Conservation (phyloP, 2,329 filamentous ascomycete genomes). For the Hortaea sp. region DNA sequence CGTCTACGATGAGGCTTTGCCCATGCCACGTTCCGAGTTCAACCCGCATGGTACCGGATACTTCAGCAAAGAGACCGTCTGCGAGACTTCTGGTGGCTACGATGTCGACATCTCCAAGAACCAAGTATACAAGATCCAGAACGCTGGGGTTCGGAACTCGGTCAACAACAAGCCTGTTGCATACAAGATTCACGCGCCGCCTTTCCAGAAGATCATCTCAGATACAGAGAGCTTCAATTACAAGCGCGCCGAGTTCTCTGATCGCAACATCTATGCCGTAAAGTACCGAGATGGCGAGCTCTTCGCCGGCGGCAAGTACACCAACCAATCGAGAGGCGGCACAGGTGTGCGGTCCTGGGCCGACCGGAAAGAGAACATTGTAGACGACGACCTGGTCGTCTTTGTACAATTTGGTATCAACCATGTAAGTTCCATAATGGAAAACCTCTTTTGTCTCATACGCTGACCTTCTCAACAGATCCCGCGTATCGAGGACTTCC, state of each 20-base stretch:
- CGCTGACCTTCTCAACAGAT: conserved; percentile 20
- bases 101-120: conserved; percentile 37
- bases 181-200: conserved; percentile 37
- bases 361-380: conserved; percentile 42
- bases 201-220: conserved; percentile 42
- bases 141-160: conserved; percentile 33
- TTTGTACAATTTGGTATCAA: conserved; percentile 51
- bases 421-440: conserved; percentile 25
- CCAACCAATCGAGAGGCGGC: conserved; percentile 46
- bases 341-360: conserved; percentile 40
- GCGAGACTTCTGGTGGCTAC: conserved; percentile 41
- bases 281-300: conserved; percentile 49
- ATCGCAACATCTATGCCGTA: conserved; percentile 49
- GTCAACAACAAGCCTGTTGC: conserved; percentile 37
- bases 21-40: conserved; percentile 45
- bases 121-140: conserved; percentile 41
- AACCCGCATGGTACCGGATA: conserved; percentile 49
- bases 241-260: conserved; percentile 49
- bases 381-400: conserved; percentile 47
- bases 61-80: conserved; percentile 36
- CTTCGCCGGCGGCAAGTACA: conserved; percentile 45
- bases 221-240: conserved; percentile 45
- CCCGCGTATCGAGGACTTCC: conserved; percentile 47
- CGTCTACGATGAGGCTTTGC: conserved; percentile 44
- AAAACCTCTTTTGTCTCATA: not conserved